Conservation (phyloP, 345 rosid genomes). For the Zanthoxylum bungeanum region DNA sequence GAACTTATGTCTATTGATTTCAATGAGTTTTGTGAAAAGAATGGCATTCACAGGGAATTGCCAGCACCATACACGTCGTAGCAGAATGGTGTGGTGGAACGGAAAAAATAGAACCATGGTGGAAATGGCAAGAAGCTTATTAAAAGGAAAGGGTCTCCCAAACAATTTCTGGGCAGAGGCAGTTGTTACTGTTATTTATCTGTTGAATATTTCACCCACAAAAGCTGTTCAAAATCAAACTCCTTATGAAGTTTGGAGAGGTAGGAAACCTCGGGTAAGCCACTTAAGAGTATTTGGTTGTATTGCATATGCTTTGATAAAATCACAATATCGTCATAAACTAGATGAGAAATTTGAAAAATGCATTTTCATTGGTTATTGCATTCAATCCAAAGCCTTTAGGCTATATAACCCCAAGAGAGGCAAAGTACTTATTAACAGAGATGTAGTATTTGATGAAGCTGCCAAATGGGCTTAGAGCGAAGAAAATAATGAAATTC, state of each 20-base stretch:
- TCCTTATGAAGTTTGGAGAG: not conserved
- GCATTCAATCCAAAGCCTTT: not conserved
- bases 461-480: not conserved
- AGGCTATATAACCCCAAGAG: not conserved
- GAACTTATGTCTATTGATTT: too few relatives aligned
- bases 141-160: too few relatives aligned
- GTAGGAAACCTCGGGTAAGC: not conserved
- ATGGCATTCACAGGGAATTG: too few relatives aligned
- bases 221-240: not conserved
- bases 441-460: not conserved
- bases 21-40: too few relatives aligned
- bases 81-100: too few relatives aligned
- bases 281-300: not conserved
- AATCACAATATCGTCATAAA: not conserved
- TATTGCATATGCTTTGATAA: not conserved
- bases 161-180: too few relatives aligned
- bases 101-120: too few relatives aligned
- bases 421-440: not conserved
- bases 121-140: too few relatives aligned
- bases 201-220: too few relatives aligned
- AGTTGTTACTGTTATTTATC: too few relatives aligned
- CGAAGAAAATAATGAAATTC: too few relatives aligned
- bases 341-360: not conserved
- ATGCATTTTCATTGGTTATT: not conserved
- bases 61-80: too few relatives aligned